Conservation (phyloP, 257 asterid genomes). For the Primulina huaijiensis region DNA sequence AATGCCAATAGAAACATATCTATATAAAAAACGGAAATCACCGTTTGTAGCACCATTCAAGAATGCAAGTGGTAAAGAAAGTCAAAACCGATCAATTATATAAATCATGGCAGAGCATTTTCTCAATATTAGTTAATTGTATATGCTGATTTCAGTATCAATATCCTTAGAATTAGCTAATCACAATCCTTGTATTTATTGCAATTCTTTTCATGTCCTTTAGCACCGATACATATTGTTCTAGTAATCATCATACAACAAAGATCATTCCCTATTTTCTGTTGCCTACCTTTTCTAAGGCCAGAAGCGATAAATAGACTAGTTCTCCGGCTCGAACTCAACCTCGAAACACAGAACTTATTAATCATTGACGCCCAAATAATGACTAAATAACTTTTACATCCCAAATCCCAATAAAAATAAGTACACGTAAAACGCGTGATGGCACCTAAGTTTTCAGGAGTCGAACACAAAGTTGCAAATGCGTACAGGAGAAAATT, state of each 20-base stretch:
- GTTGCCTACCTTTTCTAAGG: too few relatives aligned
- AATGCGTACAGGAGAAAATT: background rate
- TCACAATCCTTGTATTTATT: too few relatives aligned
- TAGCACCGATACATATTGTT: too few relatives aligned
- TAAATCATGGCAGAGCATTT: background rate
- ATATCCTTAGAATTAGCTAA: too few relatives aligned
- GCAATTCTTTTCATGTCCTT: too few relatives aligned
- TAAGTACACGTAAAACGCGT: background rate
- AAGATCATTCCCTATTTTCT: too few relatives aligned
- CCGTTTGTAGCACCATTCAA: background rate
- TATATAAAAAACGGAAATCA: background rate
- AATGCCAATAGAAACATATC: background rate
- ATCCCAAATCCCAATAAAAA: background rate
- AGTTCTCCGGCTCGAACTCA: background rate
- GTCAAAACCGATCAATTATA: background rate
- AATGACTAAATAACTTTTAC: background rate
- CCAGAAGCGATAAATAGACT: too few relatives aligned
- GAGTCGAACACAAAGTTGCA: background rate
- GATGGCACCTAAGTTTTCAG: background rate
- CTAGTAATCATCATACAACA: too few relatives aligned
- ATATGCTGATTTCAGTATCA: too few relatives aligned
- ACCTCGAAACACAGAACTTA: background rate
- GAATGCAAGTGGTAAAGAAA: background rate
- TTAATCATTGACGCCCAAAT: background rate
- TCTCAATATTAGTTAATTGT: background rate